Percentiles rank a stretch among this genome's conserved stretches.
phyloP scores from a whole-genome alignment of 768 basidiomycete genomes.

The Phaeotremella fagi region DNA sequence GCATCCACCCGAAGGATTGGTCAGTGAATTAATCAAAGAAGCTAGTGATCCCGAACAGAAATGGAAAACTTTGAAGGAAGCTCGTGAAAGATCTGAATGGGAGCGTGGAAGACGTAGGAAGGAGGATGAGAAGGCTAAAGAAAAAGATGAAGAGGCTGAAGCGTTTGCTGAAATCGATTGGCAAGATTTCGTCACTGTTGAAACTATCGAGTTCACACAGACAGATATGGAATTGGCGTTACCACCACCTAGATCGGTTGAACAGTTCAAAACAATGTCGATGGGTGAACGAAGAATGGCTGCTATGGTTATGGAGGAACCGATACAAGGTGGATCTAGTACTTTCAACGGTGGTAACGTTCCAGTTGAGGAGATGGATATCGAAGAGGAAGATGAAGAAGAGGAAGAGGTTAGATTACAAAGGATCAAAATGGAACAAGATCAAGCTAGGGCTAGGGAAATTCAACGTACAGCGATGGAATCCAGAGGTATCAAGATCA shows the following conservation, averaged over 20 bases:
- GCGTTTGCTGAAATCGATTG: conserved; percentile 98
- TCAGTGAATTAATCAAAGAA: conserved; percentile 63
- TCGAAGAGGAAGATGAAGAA: conserved; percentile 68
- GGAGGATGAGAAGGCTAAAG: conserved; percentile 79
- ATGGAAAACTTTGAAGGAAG: conserved; percentile 73
- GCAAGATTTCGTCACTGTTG: conserved; percentile 98
- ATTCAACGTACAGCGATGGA: conserved; percentile 64
- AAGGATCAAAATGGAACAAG: conserved; percentile 55
- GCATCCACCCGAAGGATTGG: conserved; percentile 68
- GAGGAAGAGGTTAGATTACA: conserved; percentile 56
- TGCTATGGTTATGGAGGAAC: conserved; percentile 95
- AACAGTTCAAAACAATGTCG: conserved; percentile 94
- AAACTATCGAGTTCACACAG: conserved; percentile 77
- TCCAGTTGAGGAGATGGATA: conserved; percentile 58
- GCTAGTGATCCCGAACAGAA: conserved; percentile 62
- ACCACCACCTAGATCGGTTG: conserved; percentile 92
- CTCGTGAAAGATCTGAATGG: conserved; percentile 78
- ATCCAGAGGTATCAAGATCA: conserved; percentile 44
- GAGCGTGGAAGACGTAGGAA: conserved; percentile 75
- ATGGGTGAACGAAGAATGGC: conserved; percentile 97
- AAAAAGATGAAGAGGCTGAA: conserved; percentile 86
- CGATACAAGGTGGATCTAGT: conserved; percentile 85
- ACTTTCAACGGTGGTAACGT: conserved; percentile 50
- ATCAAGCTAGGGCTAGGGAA: conserved; percentile 70
- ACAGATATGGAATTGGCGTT: conserved; percentile 76